Evolutionary conservation across 1,284 basidiomycete species (phyloP).

Genomic region (Malassezia equina): DNA sequence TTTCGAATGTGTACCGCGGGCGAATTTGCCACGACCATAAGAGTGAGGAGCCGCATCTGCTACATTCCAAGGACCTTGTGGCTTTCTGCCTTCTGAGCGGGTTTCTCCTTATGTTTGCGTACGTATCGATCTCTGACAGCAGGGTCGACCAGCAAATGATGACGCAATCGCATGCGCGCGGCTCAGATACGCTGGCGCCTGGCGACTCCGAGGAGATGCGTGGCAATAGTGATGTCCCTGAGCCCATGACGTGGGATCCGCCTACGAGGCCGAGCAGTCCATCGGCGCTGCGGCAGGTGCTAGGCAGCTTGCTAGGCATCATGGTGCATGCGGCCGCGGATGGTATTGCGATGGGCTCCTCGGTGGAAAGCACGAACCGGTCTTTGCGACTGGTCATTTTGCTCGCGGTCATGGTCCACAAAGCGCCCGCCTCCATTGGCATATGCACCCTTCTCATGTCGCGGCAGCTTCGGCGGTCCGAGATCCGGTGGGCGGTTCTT

Average conservation of each 20-base stretch:
- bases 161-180: neutral
- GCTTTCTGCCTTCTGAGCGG: constrained; percentile 35
- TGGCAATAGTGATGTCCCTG: neutral
- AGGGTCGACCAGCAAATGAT: constrained; percentile 16
- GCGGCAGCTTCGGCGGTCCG: constrained; percentile 20
- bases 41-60: neutral
- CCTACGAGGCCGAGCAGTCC: neutral
- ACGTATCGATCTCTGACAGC: constrained; percentile 7
- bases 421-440: constrained; percentile 43
- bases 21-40: neutral
- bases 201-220: neutral
- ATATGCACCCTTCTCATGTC: constrained; percentile 42
- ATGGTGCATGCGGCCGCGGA: constrained; percentile 42
- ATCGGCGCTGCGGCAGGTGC: constrained; percentile 18
- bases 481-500: constrained; percentile 29
- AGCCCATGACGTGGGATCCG: neutral
- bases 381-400: constrained; percentile 39
- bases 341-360: constrained; percentile 44
- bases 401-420: constrained; percentile 45
- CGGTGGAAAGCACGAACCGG: constrained; percentile 24
- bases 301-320: constrained; percentile 35
- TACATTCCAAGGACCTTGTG: constrained; percentile 24
- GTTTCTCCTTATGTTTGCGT: constrained; percentile 41
- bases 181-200: neutral
- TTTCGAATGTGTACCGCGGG: constrained; percentile 10